Conservation (phyloP, 139 green algal species). For the Chlorella sp. region DNA sequence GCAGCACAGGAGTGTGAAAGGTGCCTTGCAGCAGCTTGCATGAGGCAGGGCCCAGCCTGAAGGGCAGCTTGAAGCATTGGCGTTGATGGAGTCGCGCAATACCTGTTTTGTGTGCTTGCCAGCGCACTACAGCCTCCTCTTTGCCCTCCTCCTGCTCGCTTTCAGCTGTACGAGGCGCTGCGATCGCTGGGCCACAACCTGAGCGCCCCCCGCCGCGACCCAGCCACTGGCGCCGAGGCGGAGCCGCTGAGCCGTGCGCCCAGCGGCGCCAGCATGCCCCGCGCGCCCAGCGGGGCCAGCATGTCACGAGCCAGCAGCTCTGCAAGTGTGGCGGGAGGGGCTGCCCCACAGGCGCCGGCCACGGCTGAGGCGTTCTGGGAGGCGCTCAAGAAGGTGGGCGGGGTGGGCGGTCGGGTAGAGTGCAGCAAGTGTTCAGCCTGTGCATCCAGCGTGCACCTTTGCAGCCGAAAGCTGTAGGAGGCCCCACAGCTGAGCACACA, state of each 20-base stretch:
- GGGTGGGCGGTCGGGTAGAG: background rate
- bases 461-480: too few species aligned
- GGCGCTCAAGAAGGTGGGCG: slow-evolving; percentile 15
- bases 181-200: slow-evolving; percentile 22
- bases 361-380: slow-evolving; percentile 13
- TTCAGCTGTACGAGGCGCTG: slow-evolving; percentile 11
- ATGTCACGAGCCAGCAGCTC: slow-evolving; percentile 10
- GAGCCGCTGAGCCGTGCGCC: background rate
- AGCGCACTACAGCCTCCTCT: background rate
- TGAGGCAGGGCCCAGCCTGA: background rate
- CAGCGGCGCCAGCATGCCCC: background rate
- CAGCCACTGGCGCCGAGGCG: background rate
- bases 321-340: too few species aligned
- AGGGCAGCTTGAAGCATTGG: too few species aligned
- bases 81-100: too few species aligned
- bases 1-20: too few species aligned
- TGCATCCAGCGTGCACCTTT: too few species aligned
- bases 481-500: too few species aligned
- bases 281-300: background rate
- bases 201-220: slow-evolving; percentile 2
- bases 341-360: background rate
- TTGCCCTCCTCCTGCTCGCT: background rate
- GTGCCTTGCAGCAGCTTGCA: too few species aligned
- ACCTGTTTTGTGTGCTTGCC: background rate
- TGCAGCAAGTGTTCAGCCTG: too few species aligned